Conservation (phyloP, 345 rosid genomes). For the Lumnitzera littorea region DNA sequence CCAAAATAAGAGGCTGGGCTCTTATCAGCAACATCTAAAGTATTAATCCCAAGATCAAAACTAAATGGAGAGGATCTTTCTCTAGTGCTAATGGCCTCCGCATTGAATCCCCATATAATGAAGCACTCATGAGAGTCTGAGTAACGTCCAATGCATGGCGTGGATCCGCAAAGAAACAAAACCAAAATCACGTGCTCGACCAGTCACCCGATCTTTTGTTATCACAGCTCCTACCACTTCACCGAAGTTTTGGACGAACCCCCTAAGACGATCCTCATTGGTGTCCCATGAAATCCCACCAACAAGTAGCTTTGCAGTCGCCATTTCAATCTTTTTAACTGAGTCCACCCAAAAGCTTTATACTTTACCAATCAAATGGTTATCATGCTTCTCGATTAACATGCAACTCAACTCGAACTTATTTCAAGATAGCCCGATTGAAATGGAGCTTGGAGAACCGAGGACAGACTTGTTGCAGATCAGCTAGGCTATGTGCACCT, state of each 20-base stretch:
- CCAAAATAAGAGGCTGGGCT: constrained; percentile 34
- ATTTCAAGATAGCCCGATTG: too few relatives aligned
- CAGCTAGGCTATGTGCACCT: too few relatives aligned
- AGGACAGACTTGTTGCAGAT: too few relatives aligned
- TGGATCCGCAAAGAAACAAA: constrained; percentile 57
- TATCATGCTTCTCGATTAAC: too few relatives aligned
- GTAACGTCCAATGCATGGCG: constrained; percentile 4
- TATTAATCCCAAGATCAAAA: constrained; percentile 19
- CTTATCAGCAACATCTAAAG: constrained; percentile 29
- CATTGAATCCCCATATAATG: constrained; percentile 29
- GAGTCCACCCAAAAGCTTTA: too few relatives aligned
- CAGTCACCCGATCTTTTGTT: constrained; percentile 80
- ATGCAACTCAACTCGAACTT: too few relatives aligned
- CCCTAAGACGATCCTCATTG: constrained; percentile 64
- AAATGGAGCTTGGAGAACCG: too few relatives aligned
- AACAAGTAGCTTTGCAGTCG: constrained; percentile 65
- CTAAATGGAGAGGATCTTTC: constrained; percentile 14
- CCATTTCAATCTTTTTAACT: constrained; percentile 53
- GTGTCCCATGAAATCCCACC: constrained; percentile 93
- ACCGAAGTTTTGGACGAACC: constrained; percentile 61
- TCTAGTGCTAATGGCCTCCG: constrained; percentile 30
- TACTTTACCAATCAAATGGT: too few relatives aligned
- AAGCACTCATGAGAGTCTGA: constrained; percentile 24
- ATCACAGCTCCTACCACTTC: constrained; percentile 69
- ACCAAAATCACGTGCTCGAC: constrained; percentile 87